phyloP scores from a whole-genome alignment of 2,329 filamentous ascomycete genomes.

The Claviceps quebecensis region DNA sequence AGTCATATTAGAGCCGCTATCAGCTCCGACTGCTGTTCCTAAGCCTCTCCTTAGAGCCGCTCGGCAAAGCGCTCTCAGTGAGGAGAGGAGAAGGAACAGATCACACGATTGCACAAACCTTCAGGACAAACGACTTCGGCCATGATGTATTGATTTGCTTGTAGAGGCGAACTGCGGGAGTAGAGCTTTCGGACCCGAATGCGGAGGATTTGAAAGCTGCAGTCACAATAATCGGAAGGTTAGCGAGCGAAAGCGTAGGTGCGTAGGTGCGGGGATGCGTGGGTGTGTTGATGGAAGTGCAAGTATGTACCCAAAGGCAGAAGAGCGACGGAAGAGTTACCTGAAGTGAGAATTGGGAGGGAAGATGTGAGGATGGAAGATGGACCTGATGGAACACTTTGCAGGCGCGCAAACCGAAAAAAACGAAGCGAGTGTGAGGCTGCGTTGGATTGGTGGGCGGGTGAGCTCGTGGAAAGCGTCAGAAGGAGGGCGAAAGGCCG shows the following conservation, averaged over 20 bases:
- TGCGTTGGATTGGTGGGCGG: slow-evolving; percentile 3
- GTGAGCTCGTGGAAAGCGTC: slow-evolving; percentile 6
- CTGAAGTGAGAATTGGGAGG: neutral
- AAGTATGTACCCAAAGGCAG: neutral
- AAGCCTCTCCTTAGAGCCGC: neutral
- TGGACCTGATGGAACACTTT: neutral
- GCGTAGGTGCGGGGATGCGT: too few relatives aligned
- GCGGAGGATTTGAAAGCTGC: neutral
- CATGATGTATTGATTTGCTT: slow-evolving; percentile 9
- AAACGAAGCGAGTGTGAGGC: neutral
- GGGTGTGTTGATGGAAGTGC: neutral
- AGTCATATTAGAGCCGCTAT: neutral
- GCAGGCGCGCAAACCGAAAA: neutral
- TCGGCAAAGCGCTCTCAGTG: too few relatives aligned
- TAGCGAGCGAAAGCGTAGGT: neutral
- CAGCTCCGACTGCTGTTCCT: neutral
- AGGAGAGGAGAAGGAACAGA: too few relatives aligned
- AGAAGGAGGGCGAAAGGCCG: slow-evolving; percentile 6
- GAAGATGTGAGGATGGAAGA: neutral
- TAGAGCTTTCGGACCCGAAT: neutral
- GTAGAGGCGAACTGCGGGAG: neutral
- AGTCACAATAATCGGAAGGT: neutral
- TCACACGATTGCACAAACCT: slow-evolving; percentile 15
- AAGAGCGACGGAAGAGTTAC: neutral
- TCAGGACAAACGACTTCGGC: slow-evolving; percentile 22